Evolutionary conservation across 148 eudicot genomes (phyloP).

Genomic region (Amaranthus palmeri): DNA sequence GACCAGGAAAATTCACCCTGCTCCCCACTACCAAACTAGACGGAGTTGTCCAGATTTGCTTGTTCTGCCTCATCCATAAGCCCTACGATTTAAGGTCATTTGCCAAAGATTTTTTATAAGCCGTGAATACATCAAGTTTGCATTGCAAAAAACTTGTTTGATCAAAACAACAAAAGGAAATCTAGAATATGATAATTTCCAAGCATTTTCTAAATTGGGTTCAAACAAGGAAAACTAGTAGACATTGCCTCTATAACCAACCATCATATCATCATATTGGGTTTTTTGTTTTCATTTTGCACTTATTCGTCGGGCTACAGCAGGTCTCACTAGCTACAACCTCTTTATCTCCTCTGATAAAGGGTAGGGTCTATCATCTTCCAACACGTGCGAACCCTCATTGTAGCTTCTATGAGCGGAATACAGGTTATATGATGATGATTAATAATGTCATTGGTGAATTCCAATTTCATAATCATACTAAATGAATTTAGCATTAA

Average conservation of each 20-base stretch:
- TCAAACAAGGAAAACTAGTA: not conserved
- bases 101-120: not conserved
- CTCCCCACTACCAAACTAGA: slow-evolving; percentile 54
- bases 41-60: slow-evolving; percentile 43
- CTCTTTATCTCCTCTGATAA: no score
- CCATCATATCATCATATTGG: no score
- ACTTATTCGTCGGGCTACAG: no score
- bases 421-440: no score
- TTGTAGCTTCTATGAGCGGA: no score
- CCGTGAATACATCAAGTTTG: not conserved
- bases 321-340: no score
- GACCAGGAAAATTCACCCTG: slow-evolving; percentile 56
- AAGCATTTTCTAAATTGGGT: not conserved
- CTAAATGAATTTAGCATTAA: not conserved
- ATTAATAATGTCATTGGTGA: no score
- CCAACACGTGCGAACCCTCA: not conserved
- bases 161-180: not conserved
- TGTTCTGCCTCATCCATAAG: slow-evolving; percentile 48
- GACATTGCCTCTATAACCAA: not conserved
- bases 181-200: not conserved
- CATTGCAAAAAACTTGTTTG: not conserved
- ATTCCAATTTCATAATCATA: not conserved
- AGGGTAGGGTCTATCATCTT: not conserved
- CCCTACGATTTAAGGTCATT: slow-evolving; percentile 39
- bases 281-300: no score